Evolutionary conservation across 345 rosid genomes (phyloP).

Genomic region (Aquilaria sinensis): DNA sequence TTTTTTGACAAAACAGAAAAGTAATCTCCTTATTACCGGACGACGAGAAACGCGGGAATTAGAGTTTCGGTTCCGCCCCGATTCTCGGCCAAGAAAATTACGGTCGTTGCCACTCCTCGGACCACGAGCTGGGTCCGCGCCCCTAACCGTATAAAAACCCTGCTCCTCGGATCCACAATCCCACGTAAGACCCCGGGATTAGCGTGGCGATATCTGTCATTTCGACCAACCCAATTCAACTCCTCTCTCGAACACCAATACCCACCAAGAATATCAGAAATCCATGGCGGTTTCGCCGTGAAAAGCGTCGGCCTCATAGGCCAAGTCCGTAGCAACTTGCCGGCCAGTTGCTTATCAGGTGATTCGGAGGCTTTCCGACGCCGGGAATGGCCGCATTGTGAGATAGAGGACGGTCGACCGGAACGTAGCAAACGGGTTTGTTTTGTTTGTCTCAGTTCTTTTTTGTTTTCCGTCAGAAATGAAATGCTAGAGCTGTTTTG

Average conservation of each 20-base stretch:
- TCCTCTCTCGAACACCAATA: neutral
- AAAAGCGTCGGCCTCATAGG: conserved; percentile 6
- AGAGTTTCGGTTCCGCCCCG: no score
- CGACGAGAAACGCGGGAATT: no score
- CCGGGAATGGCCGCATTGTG: neutral
- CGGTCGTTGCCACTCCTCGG: no score
- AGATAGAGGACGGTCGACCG: no score
- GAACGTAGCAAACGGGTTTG: neutral
- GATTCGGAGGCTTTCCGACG: neutral
- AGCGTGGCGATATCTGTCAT: conserved; percentile 9
- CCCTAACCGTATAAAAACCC: no score
- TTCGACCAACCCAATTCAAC: neutral
- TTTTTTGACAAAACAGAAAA: no score
- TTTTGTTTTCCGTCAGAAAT: neutral
- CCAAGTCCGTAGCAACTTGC: neutral
- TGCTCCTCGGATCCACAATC: neutral
- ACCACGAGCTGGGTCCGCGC: no score
- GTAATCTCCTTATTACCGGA: no score
- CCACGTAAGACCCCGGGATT: neutral
- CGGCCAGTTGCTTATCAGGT: neutral
- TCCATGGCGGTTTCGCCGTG: neutral
- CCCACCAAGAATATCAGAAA: no score
- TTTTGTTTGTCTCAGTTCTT: neutral
- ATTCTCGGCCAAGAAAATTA: no score
- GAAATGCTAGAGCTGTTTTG: no score